phyloP scores from a whole-genome alignment of 2,329 filamentous ascomycete genomes.

The Phaeosphaeriaceae sp. region DNA sequence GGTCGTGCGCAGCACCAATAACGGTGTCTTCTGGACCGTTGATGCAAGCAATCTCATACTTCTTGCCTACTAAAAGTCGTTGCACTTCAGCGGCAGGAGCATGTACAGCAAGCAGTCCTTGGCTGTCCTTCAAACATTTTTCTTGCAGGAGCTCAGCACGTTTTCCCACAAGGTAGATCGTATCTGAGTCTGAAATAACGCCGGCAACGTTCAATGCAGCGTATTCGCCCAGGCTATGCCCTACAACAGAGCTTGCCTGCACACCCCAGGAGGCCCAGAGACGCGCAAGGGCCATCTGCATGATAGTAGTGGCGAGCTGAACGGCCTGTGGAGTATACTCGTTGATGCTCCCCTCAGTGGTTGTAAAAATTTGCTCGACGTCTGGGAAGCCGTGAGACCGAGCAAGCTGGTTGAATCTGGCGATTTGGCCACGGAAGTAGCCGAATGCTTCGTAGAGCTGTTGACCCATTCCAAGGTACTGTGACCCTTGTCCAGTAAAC shows the following conservation, averaged over 20 bases:
- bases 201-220: slow-evolving; percentile 47
- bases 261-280: slow-evolving; percentile 19
- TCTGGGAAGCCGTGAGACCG: slow-evolving; percentile 35
- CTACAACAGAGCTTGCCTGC: slow-evolving; percentile 18
- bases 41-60: slow-evolving; percentile 31
- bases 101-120: not conserved
- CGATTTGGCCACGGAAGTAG: slow-evolving; percentile 27
- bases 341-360: not conserved
- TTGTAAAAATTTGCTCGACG: not conserved
- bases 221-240: slow-evolving; percentile 49
- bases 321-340: slow-evolving; percentile 6
- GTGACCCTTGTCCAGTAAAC: slow-evolving; percentile 48
- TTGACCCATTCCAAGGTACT: slow-evolving; percentile 16
- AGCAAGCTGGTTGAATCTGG: slow-evolving; percentile 27
- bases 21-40: slow-evolving; percentile 12
- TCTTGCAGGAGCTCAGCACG: slow-evolving; percentile 40
- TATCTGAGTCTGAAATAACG: slow-evolving; percentile 42
- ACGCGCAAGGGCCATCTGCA: slow-evolving; percentile 46
- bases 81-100: slow-evolving; percentile 1
- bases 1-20: not conserved
- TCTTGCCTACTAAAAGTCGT: slow-evolving; percentile 38
- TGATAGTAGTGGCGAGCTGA: slow-evolving; percentile 50
- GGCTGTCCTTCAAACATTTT: slow-evolving; percentile 21
- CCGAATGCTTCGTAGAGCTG: slow-evolving; percentile 15
- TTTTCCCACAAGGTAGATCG: slow-evolving; percentile 45